Evolutionary conservation across 345 rosid species (phyloP).

Genomic region (Sonneratia caseolaris): DNA sequence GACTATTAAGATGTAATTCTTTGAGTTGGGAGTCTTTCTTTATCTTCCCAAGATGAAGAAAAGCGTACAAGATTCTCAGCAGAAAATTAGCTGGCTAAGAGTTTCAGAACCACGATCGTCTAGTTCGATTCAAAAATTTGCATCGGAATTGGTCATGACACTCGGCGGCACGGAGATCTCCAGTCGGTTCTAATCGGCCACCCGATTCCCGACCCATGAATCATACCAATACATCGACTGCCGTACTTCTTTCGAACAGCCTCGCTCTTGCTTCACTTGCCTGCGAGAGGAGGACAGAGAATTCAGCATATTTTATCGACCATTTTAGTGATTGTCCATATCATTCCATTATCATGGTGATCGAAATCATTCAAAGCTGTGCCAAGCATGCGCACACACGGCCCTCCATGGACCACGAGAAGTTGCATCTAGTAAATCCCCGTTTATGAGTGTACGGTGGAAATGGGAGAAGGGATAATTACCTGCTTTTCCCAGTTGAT

Average conservation of each 20-base stretch:
- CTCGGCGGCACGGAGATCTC: not conserved
- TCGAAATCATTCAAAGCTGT: not conserved
- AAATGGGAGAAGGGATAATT: not conserved
- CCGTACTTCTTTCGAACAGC: constrained; percentile 13
- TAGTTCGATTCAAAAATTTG: no score
- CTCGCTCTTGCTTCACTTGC: constrained; percentile 37
- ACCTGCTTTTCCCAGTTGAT: constrained; percentile 67
- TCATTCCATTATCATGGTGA: not conserved
- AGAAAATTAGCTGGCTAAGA: no score
- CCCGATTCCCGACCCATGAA: not conserved
- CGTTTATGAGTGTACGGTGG: not conserved
- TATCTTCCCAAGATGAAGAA: no score
- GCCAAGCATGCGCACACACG: not conserved
- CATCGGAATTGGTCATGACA: no score
- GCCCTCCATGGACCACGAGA: not conserved
- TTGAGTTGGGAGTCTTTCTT: no score
- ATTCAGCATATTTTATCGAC: not conserved
- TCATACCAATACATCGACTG: constrained; percentile 1
- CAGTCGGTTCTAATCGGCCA: not conserved
- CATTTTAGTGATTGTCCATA: not conserved
- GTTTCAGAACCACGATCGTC: no score
- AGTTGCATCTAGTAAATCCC: not conserved
- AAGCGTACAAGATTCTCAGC: no score
- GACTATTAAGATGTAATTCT: no score
- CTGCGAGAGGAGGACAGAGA: constrained; percentile 16